phyloP scores from a whole-genome alignment of 1,284 basidiomycete genomes.

The Cryptococcus maquisensis region DNA sequence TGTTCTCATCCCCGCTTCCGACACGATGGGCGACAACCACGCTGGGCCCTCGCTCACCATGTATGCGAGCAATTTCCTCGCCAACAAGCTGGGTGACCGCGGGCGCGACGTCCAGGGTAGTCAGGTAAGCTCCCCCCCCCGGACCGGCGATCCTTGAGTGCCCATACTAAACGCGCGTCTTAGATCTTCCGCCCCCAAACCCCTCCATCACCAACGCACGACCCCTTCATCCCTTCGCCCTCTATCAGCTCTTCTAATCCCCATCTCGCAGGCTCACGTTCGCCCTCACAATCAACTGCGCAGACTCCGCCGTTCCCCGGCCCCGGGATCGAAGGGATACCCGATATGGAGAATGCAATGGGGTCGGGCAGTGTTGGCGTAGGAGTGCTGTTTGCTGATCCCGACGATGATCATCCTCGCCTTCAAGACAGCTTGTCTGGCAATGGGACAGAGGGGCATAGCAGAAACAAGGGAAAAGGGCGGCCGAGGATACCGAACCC shows the following conservation, averaged over 20 bases:
- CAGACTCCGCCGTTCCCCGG: constrained; percentile 42
- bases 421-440: not conserved
- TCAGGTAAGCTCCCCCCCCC: constrained; percentile 25
- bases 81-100: constrained; percentile 17
- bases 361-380: constrained; percentile 23
- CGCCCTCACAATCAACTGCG: constrained; percentile 23
- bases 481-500: constrained; percentile 33
- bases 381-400: constrained; percentile 28
- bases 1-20: not conserved
- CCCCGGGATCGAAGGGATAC: constrained; percentile 37
- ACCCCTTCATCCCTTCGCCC: constrained; percentile 43
- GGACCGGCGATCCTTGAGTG: not conserved
- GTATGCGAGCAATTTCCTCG: constrained; percentile 42
- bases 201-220: constrained; percentile 35
- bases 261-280: constrained; percentile 26
- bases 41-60: constrained; percentile 35
- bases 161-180: not conserved
- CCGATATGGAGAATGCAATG: constrained; percentile 30
- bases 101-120: constrained; percentile 14
- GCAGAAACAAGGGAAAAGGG: constrained; percentile 19
- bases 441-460: too few species aligned
- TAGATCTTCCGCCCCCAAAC: constrained; percentile 41
- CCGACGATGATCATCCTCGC: not conserved
- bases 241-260: constrained; percentile 29
- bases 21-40: constrained; percentile 7